These are phyloP conservation scores for Epichloe coenophiala DNA, from an alignment of 2,329 filamentous ascomycete genomes.

Conservation along the genomic window DNA sequence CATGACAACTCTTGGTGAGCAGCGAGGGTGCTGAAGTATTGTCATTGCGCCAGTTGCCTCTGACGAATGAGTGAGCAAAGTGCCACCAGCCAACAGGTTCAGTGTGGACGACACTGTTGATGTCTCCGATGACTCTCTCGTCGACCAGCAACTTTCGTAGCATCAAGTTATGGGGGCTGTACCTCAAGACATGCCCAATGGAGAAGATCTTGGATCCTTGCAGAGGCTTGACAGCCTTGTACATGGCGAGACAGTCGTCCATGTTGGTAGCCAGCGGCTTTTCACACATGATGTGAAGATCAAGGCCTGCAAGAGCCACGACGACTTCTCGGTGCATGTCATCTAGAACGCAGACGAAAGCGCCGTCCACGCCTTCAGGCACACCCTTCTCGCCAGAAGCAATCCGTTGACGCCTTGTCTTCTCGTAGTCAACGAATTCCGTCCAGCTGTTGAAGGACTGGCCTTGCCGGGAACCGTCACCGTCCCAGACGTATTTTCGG, in stretches of 20 bases:
- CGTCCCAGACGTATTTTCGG: slow-evolving; percentile 58
- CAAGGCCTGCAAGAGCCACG: slow-evolving; percentile 53
- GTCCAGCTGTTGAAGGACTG: slow-evolving; percentile 63
- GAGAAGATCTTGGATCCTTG: slow-evolving; percentile 50
- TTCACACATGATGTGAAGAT: slow-evolving; percentile 83
- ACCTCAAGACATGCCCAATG: slow-evolving; percentile 85
- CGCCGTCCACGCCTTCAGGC: slow-evolving; percentile 45
- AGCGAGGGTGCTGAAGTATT: slow-evolving; percentile 66
- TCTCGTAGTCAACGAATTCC: slow-evolving; percentile 64
- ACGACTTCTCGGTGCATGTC: slow-evolving; percentile 79
- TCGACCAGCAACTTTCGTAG: slow-evolving; percentile 65
- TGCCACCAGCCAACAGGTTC: slow-evolving; percentile 97
- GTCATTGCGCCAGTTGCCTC: slow-evolving; percentile 85
- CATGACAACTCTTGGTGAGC: slow-evolving; percentile 91
- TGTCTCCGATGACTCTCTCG: slow-evolving; percentile 66
- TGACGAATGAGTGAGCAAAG: slow-evolving; percentile 79
- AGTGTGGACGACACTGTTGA: slow-evolving; percentile 78
- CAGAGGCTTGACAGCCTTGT: slow-evolving; percentile 35
- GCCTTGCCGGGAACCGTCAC: slow-evolving; percentile 34
- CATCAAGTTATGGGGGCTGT: slow-evolving; percentile 78
- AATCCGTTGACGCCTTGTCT: slow-evolving; percentile 39
- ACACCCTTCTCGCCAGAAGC: slow-evolving; percentile 32
- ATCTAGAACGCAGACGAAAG: slow-evolving; percentile 60
- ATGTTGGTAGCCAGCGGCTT: slow-evolving; percentile 81
- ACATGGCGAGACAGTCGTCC: slow-evolving; percentile 65